Percentiles rank a stretch among this genome's conserved stretches.
Evolutionary conservation across 768 basidiomycete genomes (phyloP).

Genomic region (Tubosaeta sp.): DNA sequence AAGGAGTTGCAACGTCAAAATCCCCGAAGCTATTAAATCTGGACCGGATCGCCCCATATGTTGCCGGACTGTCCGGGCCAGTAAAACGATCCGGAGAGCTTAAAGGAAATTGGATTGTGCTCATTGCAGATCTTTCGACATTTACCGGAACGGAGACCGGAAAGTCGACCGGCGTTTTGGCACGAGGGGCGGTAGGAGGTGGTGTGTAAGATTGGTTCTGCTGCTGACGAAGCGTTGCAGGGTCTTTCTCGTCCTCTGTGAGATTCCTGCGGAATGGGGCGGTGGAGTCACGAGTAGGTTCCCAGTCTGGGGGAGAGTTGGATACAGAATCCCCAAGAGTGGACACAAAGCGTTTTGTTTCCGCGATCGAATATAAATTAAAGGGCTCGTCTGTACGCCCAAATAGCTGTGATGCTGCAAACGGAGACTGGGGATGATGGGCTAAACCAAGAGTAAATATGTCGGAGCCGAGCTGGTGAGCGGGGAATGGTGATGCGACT

Average conservation of each 20-base stretch:
- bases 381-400: conserved; percentile 74
- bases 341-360: conserved; percentile 55
- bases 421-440: conserved; percentile 79
- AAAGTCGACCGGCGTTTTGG: conserved; percentile 55
- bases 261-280: conserved; percentile 75
- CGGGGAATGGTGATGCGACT: conserved; percentile 64
- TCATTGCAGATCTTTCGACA: conserved; percentile 46
- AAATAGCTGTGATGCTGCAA: conserved; percentile 82
- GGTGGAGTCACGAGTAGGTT: conserved; percentile 49
- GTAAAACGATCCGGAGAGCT: conserved; percentile 66
- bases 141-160: conserved; percentile 51
- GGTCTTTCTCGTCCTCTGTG: conserved; percentile 72
- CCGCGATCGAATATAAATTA: conserved; percentile 78
- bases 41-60: conserved; percentile 47
- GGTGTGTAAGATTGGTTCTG: conserved; percentile 13
- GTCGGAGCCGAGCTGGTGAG: conserved; percentile 66
- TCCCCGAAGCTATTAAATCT: conserved; percentile 73
- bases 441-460: conserved; percentile 34
- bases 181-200: conserved; percentile 36
- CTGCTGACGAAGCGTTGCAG: conserved; percentile 41
- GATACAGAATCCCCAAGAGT: conserved; percentile 53
- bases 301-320: conserved; percentile 48
- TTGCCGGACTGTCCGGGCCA: conserved; percentile 52
- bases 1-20: conserved; percentile 68
- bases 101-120: conserved; percentile 77